Evolutionary conservation across 345 rosid genomes (phyloP), one percentile per base, ranked within the genome.

Genomic region (Populus tremula): DNA sequence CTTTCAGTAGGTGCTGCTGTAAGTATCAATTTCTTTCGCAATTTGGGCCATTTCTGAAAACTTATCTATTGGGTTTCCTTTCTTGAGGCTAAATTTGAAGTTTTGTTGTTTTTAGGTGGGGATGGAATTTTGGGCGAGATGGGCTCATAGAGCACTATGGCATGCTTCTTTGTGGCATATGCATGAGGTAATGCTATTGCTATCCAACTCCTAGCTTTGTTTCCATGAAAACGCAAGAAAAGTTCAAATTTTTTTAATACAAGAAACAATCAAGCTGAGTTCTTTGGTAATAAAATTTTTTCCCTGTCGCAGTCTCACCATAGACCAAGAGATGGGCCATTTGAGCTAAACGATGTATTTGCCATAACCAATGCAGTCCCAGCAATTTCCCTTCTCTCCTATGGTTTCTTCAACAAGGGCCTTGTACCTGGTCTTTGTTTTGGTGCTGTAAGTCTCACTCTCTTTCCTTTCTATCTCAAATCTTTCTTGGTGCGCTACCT

Each of bases 51-150:
- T 35, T 21, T 18, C 23, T 53, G 54, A 16, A 8, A 20, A 21
- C 5, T n/a, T 3, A 14, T 23, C 8, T 21, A 16, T 23, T 20
- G 21, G 29, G 25, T 41, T 21, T 23, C 18, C 9, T n/a, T 6
- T 1, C 12, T 39, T 5, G 39, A 35, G 67, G 47, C 61, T n/a
- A 18, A 74, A 61, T 67, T 2, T 38, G 29, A 50, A 38, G 62
- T 64, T 61, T 29, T n/a, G 33, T 38, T 43, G 41, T 36, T 39
- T 64, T 31, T 74, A 91, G 94, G 88, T 89, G 11, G 94, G 94
- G 1, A 91, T 88, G 92, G 94, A 91, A 73, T 91, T 82, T 67
- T 91, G 94, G 94, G 94, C 94, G 38, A 86, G 94, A 72, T 91
- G 94, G 94, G 92, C 92, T 50, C 94, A 91, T 59, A 85, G 61